A percentile compares a stretch with the other conserved stretches of the same genome.
phyloP scores from a whole-genome alignment of 148 eudicot genomes.

The Bassia scoparia region DNA sequence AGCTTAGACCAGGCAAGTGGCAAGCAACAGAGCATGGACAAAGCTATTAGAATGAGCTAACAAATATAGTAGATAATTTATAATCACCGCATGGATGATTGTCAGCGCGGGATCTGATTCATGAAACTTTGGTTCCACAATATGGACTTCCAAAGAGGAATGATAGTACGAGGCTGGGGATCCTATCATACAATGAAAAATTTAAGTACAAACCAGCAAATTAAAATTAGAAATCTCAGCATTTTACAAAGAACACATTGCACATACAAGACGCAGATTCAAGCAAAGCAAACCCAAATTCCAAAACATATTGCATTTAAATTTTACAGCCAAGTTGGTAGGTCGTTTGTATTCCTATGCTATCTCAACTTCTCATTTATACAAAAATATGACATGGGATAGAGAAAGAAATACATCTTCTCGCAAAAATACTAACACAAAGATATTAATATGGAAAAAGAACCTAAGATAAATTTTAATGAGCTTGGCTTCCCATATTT shows the following conservation, averaged over 20 bases:
- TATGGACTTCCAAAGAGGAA: constrained; percentile 48
- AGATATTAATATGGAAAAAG: neutral
- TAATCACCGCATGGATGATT: constrained; percentile 41
- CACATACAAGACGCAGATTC: neutral
- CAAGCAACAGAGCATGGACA: neutral
- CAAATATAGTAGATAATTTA: neutral
- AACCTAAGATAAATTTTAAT: neutral
- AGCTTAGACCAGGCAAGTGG: neutral
- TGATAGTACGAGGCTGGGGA: constrained; percentile 44
- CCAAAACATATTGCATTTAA: neutral
- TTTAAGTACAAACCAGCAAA: neutral
- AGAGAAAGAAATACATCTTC: neutral
- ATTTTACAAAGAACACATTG: neutral
- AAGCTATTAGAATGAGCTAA: neutral
- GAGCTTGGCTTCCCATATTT: neutral
- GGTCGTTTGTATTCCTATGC: too few species aligned
- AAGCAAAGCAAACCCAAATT: constrained; percentile 2
- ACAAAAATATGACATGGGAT: neutral
- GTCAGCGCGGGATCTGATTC: constrained; percentile 44
- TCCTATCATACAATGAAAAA: constrained; percentile 39
- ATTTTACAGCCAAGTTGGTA: too few species aligned
- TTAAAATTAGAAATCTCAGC: neutral
- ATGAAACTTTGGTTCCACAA: constrained; percentile 50
- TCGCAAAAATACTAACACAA: neutral
- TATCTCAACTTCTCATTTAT: too few species aligned